phyloP scores from a whole-genome alignment of 2,329 filamentous ascomycete genomes.

The Leptosphaerulina australis region DNA sequence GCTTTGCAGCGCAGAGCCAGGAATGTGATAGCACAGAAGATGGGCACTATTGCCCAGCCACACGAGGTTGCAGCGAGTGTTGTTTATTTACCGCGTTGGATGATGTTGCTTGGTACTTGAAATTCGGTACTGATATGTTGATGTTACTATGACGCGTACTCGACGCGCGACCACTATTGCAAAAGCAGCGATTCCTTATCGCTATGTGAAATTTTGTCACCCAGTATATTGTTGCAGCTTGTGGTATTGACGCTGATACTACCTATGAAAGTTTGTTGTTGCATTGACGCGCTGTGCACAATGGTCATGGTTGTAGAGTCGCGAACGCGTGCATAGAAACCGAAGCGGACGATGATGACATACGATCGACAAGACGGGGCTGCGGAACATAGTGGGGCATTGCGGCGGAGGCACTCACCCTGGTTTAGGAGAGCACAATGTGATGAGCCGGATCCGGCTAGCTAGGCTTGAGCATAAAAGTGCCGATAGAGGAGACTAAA shows the following conservation, averaged over 20 bases:
- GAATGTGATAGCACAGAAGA: not conserved
- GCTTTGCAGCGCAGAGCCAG: not conserved
- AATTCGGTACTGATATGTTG: not conserved
- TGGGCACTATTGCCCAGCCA: not conserved
- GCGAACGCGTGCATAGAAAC: not conserved
- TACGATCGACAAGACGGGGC: slow-evolving; percentile 14
- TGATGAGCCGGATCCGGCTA: not conserved
- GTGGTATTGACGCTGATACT: not conserved
- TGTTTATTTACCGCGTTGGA: not conserved
- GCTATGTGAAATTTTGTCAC: not conserved
- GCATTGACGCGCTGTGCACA: not conserved
- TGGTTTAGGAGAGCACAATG: slow-evolving; percentile 10
- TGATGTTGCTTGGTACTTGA: not conserved
- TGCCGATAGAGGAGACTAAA: slow-evolving; percentile 11
- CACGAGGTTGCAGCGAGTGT: not conserved
- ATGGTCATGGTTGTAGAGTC: not conserved
- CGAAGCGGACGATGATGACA: slow-evolving; percentile 18
- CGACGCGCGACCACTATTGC: not conserved
- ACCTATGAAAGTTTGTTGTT: not conserved
- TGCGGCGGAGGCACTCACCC: slow-evolving; percentile 5
- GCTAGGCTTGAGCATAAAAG: not conserved
- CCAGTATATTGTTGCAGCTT: not conserved
- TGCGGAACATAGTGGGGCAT: slow-evolving; percentile 8
- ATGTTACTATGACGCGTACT: not conserved
- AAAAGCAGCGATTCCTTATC: not conserved